Conservation (phyloP, 495 filamentous ascomycete species). For the Friedmanniomyces simplex region DNA sequence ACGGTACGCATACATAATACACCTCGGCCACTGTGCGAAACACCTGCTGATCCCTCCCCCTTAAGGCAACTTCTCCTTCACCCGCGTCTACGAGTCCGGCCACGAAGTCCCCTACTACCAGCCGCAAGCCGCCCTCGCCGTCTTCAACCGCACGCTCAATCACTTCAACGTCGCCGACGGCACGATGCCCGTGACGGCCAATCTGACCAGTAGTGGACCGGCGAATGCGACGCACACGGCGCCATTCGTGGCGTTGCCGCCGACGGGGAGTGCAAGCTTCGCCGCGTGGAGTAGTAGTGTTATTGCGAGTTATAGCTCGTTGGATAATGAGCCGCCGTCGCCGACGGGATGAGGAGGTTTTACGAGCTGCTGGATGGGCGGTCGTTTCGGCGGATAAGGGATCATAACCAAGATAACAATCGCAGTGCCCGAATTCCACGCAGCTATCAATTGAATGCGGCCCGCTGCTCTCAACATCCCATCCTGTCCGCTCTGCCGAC, state of each 20-base stretch:
- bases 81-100: slow-evolving; percentile 33
- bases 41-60: neutral
- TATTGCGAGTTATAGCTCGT: neutral
- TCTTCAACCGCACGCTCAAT: slow-evolving; percentile 29
- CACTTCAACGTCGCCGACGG: slow-evolving; percentile 24
- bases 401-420: too few species aligned
- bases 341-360: neutral
- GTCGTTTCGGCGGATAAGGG: too few species aligned
- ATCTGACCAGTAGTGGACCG: slow-evolving; percentile 37
- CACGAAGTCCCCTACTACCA: slow-evolving; percentile 33
- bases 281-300: neutral
- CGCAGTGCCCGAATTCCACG: too few species aligned
- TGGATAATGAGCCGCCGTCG: neutral
- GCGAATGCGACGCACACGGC: slow-evolving; percentile 47
- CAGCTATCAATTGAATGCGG: too few species aligned
- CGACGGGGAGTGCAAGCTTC: neutral
- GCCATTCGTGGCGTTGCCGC: slow-evolving; percentile 41
- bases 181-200: slow-evolving; percentile 32
- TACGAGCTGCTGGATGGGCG: too few species aligned
- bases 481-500: too few species aligned
- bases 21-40: too few species aligned
- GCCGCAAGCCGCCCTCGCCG: slow-evolving; percentile 30
- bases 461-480: too few species aligned
- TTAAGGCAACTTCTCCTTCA: slow-evolving; percentile 34
- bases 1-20: neutral